These are phyloP conservation scores for Lactarius hatsudake DNA, from an alignment of 768 basidiomycete species.

Conservation along the genomic window DNA sequence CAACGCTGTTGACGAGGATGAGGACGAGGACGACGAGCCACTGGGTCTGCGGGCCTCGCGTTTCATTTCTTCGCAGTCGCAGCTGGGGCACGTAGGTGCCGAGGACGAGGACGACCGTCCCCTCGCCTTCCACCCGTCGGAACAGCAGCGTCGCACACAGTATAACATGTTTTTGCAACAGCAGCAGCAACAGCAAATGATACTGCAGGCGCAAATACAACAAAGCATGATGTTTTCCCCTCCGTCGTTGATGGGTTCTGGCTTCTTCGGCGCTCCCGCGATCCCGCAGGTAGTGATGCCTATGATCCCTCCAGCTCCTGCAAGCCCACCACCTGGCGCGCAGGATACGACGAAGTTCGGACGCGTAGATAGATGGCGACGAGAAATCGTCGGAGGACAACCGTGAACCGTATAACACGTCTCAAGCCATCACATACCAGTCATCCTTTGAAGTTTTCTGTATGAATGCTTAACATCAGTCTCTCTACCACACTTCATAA, in stretches of 20 bases:
- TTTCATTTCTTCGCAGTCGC: conserved; percentile 30
- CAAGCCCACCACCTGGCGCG: conserved; percentile 55
- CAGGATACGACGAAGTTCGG: conserved; percentile 66
- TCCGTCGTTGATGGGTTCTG: conserved; percentile 66
- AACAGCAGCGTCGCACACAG: conserved; percentile 74
- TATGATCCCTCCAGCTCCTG: conserved; percentile 43
- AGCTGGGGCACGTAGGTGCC: conserved; percentile 12
- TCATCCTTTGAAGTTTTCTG: not conserved
- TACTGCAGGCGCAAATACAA: conserved; percentile 51
- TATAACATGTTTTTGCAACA: conserved; percentile 41
- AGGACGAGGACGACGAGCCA: conserved; percentile 61
- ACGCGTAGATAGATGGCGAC: conserved; percentile 78
- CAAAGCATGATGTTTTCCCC: conserved; percentile 70
- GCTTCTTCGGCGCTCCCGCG: conserved; percentile 58
- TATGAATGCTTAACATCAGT: not conserved
- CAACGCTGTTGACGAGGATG: conserved; percentile 23
- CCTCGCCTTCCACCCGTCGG: conserved; percentile 63
- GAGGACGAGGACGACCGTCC: conserved; percentile 57
- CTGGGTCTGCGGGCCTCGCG: conserved; percentile 67
- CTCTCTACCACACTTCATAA: conserved; percentile 14
- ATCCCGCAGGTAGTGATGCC: conserved; percentile 42
- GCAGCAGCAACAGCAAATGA: conserved; percentile 62
- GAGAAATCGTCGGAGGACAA: conserved; percentile 72
- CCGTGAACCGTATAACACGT: conserved; percentile 21
- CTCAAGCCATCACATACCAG: not conserved